A percentile compares a stretch with the other conserved stretches of the same genome.
Conservation (phyloP, 495 filamentous ascomycete genomes). For the Penicillium lagena region DNA sequence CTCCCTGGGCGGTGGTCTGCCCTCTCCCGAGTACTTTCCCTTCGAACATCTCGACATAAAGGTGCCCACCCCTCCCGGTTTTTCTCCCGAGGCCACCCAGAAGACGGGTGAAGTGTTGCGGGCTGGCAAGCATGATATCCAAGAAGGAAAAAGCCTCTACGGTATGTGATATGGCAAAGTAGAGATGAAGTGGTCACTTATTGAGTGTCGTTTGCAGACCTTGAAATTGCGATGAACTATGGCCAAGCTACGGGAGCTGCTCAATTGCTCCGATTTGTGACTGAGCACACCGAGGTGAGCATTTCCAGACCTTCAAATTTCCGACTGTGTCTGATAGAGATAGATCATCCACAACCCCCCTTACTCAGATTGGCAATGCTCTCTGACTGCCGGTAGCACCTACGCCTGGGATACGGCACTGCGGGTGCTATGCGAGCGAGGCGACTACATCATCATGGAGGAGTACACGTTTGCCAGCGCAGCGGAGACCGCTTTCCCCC, state of each 20-base stretch:
- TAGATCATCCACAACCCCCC: constrained; percentile 38
- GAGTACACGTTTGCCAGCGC: constrained; percentile 81
- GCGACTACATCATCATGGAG: constrained; percentile 73
- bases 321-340: neutral
- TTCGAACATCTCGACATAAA: constrained; percentile 63
- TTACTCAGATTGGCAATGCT: constrained; percentile 78
- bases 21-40: constrained; percentile 85
- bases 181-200: neutral
- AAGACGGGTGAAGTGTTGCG: constrained; percentile 46
- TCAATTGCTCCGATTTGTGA: constrained; percentile 80
- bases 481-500: constrained; percentile 70
- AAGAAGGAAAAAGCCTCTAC: constrained; percentile 55
- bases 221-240: constrained; percentile 84
- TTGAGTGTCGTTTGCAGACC: constrained; percentile 39
- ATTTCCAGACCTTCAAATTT: neutral
- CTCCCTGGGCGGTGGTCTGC: constrained; percentile 87
- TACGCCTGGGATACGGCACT: constrained; percentile 70
- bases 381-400: constrained; percentile 70
- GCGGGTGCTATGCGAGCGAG: constrained; percentile 66
- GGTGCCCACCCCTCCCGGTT: constrained; percentile 59
- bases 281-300: constrained; percentile 79
- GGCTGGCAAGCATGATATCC: constrained; percentile 77
- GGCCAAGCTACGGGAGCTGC: constrained; percentile 78
- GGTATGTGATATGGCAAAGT: constrained; percentile 24
- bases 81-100: constrained; percentile 58